These are phyloP conservation scores for Lactuca sativa DNA, from an alignment of 129 eudicot species.

Conservation along the genomic window DNA sequence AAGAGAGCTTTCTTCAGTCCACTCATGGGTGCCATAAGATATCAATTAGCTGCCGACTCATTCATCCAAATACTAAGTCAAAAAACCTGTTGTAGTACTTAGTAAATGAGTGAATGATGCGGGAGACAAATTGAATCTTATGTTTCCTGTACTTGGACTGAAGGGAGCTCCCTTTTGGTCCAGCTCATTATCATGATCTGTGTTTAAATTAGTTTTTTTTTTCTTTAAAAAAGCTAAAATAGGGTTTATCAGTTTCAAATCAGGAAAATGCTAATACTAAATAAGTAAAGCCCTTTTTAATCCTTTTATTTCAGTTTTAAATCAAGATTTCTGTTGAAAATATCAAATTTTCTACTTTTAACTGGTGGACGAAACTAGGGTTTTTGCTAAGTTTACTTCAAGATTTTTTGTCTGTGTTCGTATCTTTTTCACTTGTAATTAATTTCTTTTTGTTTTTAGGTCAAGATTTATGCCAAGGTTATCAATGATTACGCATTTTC, in stretches of 20 bases:
- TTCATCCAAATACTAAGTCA: slow-evolving; percentile 79
- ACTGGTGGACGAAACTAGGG: neutral
- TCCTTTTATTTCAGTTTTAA: neutral
- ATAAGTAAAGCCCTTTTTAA: neutral
- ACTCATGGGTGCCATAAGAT: slow-evolving; percentile 69
- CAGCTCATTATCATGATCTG: neutral
- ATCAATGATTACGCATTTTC: too few species aligned
- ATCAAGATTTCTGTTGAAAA: neutral
- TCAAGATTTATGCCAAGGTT: neutral
- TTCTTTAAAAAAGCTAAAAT: neutral
- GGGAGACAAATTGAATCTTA: slow-evolving; percentile 77
- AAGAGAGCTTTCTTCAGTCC: slow-evolving; percentile 99
- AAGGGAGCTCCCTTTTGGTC: slow-evolving; percentile 92
- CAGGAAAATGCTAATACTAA: neutral
- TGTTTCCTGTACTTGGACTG: slow-evolving; percentile 89
- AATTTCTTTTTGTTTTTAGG: neutral
- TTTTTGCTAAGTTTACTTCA: neutral
- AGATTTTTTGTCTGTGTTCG: neutral
- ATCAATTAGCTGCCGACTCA: slow-evolving; percentile 93
- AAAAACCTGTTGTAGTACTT: neutral
- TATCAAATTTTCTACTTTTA: neutral
- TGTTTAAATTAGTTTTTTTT: neutral
- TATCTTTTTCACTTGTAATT: neutral
- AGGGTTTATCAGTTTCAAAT: neutral
- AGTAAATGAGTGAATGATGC: slow-evolving; percentile 85